Conservation (phyloP, 495 filamentous ascomycete genomes). For the Neurospora sp. region DNA sequence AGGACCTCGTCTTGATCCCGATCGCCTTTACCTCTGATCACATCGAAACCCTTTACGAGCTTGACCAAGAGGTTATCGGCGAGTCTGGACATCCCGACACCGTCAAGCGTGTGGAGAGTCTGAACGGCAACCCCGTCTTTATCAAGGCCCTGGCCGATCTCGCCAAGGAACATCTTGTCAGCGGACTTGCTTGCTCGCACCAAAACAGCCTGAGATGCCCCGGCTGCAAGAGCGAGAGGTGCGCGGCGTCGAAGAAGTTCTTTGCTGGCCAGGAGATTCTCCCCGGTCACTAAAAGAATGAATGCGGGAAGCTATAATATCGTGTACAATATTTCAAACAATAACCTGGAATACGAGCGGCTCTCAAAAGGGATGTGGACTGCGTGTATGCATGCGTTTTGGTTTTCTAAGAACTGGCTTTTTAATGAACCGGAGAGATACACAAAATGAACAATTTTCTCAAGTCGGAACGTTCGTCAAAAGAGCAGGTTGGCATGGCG, state of each 20-base stretch:
- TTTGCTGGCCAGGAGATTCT: constrained; percentile 49
- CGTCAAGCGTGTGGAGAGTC: constrained; percentile 82
- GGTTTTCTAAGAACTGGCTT: background rate
- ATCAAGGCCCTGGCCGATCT: constrained; percentile 85
- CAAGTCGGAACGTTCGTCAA: background rate
- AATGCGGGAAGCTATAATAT: background rate
- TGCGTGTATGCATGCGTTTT: background rate
- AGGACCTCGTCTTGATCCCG: constrained; percentile 83
- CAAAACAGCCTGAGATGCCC: constrained; percentile 94
- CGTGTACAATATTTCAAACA: background rate
- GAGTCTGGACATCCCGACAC: constrained; percentile 68
- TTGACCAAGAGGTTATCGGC: constrained; percentile 91
- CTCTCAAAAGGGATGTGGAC: background rate
- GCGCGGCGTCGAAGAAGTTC: constrained; percentile 84
- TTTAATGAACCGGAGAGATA: background rate
- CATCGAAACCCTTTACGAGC: constrained; percentile 93
- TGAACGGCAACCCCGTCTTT: constrained; percentile 88
- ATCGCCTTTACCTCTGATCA: constrained; percentile 98
- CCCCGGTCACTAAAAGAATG: background rate
- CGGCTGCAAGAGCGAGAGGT: constrained; percentile 83
- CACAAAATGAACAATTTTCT: background rate
- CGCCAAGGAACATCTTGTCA: constrained; percentile 66
- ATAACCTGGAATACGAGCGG: background rate
- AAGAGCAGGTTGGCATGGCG: background rate
- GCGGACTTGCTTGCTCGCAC: constrained; percentile 51